Evolutionary conservation across 805 yeast species (phyloP), one percentile per base, ranked within the genome.

Genomic region (Vanderwaltozyma verrucispora): DNA sequence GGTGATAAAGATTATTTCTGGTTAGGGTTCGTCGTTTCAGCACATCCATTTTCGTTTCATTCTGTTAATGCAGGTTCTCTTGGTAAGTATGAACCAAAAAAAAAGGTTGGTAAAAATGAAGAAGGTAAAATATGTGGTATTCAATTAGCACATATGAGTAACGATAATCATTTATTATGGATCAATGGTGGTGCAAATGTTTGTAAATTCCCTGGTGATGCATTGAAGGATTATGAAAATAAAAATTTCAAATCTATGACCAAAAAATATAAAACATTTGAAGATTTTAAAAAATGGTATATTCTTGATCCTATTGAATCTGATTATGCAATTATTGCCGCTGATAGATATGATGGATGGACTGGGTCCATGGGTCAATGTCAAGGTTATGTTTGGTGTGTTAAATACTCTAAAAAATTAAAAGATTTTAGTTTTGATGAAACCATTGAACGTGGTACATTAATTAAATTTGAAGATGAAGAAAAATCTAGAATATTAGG

Each of bases 1-100:
- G 86, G 86, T 28, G 88, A 80, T 45, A 80, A 80, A 48, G 88
- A 80, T 52, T 65, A 77, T 51, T 74, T 77, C 46, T 80, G 88
- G 87, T 53, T 80, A 21, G 82, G 80, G 0, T 69, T 77, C 50
- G 65, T 71, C 31, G 60, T 71, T 28, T 64, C 71, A 31, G 78
- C 84, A 10, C 75, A 77, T 47, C 75, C 72, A 8, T 48, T 36
- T 30, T 29, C 45, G 5, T 41, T 48, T 11, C 35, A 47, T 28
- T 30, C 35, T 15, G 36, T 38, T 1, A 34, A 41, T 19, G 41
- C 49, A 8, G 49, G 46, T n/a, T 45, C 46, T 10, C 30, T 44
- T 14, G 53, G 53, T 12, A 23, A 40, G 17, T 46, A 51, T 2
- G 36, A 32, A 26, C 12, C 16, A 4, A 28, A 23, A 9, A 23